These are phyloP conservation scores for Tuber magnatum DNA, from an alignment of 495 filamentous ascomycete genomes.

Conservation along the genomic window DNA sequence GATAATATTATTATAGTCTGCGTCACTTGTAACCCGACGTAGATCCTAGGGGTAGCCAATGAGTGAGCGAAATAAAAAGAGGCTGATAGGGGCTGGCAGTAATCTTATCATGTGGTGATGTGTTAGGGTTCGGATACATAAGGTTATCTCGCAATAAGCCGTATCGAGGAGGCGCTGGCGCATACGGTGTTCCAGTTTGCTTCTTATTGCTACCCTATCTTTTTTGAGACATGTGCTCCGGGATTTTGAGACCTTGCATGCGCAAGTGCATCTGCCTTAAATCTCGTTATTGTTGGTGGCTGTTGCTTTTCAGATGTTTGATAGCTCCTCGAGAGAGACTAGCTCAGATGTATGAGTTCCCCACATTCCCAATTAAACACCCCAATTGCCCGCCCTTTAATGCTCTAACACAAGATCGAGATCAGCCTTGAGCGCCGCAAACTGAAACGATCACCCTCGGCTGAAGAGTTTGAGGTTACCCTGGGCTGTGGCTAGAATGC, in stretches of 20 bases:
- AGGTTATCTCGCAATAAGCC: not conserved
- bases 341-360: not conserved
- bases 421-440: not conserved
- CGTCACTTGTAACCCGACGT: not conserved
- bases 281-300: not conserved
- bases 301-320: not conserved
- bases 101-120: not conserved
- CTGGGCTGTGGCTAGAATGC: not conserved
- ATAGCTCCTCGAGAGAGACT: not conserved
- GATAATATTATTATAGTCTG: too few species aligned
- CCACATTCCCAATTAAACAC: not conserved
- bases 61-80: not conserved
- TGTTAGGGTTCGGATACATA: not conserved
- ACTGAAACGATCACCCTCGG: not conserved
- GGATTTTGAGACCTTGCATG: not conserved
- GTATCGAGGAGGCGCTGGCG: not conserved
- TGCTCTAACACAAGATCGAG: not conserved
- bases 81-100: not conserved
- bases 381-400: not conserved
- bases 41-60: not conserved
- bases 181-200: not conserved
- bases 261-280: not conserved
- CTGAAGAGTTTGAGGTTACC: not conserved
- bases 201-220: not conserved
- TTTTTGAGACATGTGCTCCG: not conserved